Conservation (phyloP, 2,329 filamentous ascomycete species). For the Thelonectria blattea region DNA sequence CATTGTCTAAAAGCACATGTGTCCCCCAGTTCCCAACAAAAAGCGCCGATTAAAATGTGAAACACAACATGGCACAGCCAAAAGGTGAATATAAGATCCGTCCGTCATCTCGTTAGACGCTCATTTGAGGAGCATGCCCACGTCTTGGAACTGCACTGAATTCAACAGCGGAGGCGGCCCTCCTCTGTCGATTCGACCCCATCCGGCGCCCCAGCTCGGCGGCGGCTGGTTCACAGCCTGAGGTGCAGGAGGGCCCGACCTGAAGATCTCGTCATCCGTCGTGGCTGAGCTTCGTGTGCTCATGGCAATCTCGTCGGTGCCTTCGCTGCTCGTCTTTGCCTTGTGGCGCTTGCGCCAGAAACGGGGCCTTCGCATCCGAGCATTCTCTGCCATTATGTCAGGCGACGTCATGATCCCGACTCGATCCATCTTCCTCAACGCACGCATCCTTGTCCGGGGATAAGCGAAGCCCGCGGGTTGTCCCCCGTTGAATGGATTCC, state of each 20-base stretch:
- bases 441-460: slow-evolving; percentile 42
- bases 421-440: slow-evolving; percentile 41
- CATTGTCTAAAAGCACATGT: slow-evolving; percentile 37
- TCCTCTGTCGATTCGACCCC: slow-evolving; percentile 41
- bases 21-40: slow-evolving; percentile 20
- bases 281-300: slow-evolving; percentile 40
- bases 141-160: slow-evolving; percentile 43
- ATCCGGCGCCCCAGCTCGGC: slow-evolving; percentile 42
- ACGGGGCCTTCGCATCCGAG: slow-evolving; percentile 31
- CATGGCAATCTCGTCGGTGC: slow-evolving; percentile 43
- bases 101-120: slow-evolving; percentile 1
- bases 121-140: slow-evolving; percentile 38
- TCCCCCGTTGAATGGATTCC: slow-evolving; percentile 58
- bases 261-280: slow-evolving; percentile 34
- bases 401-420: slow-evolving; percentile 54
- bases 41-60: slow-evolving; percentile 34
- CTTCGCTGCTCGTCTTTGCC: slow-evolving; percentile 37
- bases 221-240: slow-evolving; percentile 23
- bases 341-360: slow-evolving; percentile 41
- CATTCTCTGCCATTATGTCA: slow-evolving; percentile 42
- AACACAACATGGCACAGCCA: slow-evolving; percentile 24
- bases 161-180: slow-evolving; percentile 37
- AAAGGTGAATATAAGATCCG: slow-evolving; percentile 19
- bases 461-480: slow-evolving; percentile 59
- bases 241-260: slow-evolving; percentile 23